Evolutionary conservation across 257 asterid species (phyloP).

Genomic region (Solanum tacnaense): DNA sequence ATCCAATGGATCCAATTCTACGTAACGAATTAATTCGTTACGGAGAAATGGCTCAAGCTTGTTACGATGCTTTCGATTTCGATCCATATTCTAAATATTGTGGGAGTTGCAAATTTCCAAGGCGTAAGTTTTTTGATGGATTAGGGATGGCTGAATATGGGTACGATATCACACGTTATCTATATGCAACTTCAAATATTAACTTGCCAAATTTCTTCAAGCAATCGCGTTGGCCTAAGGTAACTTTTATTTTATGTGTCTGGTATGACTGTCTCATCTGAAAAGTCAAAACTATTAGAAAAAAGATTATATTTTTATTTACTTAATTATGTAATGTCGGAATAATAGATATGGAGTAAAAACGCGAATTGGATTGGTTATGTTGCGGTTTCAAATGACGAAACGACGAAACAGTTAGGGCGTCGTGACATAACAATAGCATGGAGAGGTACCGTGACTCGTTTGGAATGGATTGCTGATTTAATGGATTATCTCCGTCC

Average conservation of each 20-base stretch:
- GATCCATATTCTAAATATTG: conserved; percentile 36
- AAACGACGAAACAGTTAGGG: conserved; percentile 23
- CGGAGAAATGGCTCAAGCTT: conserved; percentile 44
- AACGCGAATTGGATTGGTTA: conserved; percentile 44
- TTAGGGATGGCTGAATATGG: conserved; percentile 21
- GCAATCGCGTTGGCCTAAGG: conserved; percentile 27
- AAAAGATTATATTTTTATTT: not conserved
- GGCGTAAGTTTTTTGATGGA: conserved; percentile 11
- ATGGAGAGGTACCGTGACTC: conserved; percentile 48
- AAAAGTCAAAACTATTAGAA: not conserved
- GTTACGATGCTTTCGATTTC: conserved; percentile 41
- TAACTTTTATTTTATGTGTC: not conserved
- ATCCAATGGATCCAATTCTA: conserved; percentile 33
- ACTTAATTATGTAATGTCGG: not conserved
- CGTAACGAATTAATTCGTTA: conserved; percentile 31
- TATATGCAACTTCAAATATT: conserved; percentile 34
- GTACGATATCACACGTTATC: conserved; percentile 22
- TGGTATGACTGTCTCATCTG: not conserved
- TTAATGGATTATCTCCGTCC: conserved; percentile 24
- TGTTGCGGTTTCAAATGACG: conserved; percentile 30
- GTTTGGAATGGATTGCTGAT: conserved; percentile 35
- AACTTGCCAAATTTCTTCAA: conserved; percentile 35
- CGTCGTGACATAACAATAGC: conserved; percentile 33
- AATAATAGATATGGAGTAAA: conserved; percentile 22
- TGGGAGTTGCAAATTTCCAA: conserved; percentile 26